A percentile compares a stretch with the other conserved stretches of the same genome.
phyloP scores from a whole-genome alignment of 2,329 filamentous ascomycete genomes.

The Aspergillus spinulosporus region DNA sequence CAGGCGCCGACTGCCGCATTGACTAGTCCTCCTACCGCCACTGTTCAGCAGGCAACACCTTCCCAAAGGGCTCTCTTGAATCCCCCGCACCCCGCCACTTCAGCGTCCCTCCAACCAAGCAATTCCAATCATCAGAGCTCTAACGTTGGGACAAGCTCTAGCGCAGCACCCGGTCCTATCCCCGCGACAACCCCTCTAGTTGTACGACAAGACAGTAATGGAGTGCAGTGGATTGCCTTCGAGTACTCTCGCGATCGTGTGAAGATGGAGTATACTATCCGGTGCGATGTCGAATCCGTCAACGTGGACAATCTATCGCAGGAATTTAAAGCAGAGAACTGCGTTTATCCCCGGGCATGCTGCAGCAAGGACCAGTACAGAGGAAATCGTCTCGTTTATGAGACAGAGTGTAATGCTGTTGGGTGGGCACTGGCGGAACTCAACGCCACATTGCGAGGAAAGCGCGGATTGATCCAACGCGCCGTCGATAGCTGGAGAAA shows the following conservation, averaged over 20 bases:
- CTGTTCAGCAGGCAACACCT: slow-evolving; percentile 40
- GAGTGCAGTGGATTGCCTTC: slow-evolving; percentile 98
- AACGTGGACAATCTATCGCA: slow-evolving; percentile 81
- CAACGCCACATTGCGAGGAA: slow-evolving; percentile 86
- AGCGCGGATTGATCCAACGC: slow-evolving; percentile 91
- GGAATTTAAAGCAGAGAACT: slow-evolving; percentile 98
- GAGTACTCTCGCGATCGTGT: slow-evolving; percentile 96
- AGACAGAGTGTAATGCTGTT: slow-evolving; percentile 99
- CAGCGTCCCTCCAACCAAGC: slow-evolving; percentile 52
- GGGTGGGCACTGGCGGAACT: slow-evolving; percentile 97
- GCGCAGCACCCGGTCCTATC: slow-evolving; percentile 91
- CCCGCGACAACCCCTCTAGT: slow-evolving; percentile 94
- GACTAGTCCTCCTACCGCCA: slow-evolving; percentile 58
- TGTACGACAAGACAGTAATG: slow-evolving; percentile 90
- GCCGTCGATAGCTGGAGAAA: slow-evolving; percentile 99
- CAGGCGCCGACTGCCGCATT: slow-evolving; percentile 58
- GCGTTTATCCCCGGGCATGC: slow-evolving; percentile 93
- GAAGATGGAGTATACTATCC: slow-evolving; percentile 99
- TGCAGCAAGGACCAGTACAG: slow-evolving; percentile 95
- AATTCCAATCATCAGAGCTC: slow-evolving; percentile 36
- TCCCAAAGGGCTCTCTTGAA: slow-evolving; percentile 40
- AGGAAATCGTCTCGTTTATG: slow-evolving; percentile 91
- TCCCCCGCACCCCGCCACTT: slow-evolving; percentile 47
- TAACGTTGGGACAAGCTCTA: slow-evolving; percentile 70
- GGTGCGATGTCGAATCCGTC: slow-evolving; percentile 95